Evolutionary conservation across 805 yeast genomes (phyloP).

Genomic region (Monosporozyma servazzii): DNA sequence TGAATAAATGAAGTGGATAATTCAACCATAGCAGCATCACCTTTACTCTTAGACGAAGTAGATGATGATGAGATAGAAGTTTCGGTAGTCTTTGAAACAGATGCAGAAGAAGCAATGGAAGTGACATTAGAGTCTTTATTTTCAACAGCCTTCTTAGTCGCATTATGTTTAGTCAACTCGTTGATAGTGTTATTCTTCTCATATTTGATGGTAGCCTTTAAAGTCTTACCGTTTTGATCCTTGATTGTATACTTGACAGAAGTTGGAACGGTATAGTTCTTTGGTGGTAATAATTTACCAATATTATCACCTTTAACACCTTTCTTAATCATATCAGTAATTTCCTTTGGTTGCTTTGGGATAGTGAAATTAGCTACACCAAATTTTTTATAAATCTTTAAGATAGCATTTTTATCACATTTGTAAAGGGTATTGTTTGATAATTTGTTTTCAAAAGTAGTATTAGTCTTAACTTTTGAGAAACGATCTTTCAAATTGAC

Average conservation of each 20-base stretch:
- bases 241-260: slow-evolving; percentile 34
- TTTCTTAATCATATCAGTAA: slow-evolving; percentile 35
- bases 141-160: neutral
- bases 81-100: slow-evolving; percentile 5
- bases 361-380: slow-evolving; percentile 37
- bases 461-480: slow-evolving; percentile 30
- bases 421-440: slow-evolving; percentile 22
- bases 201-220: slow-evolving; percentile 34
- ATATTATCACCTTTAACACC: slow-evolving; percentile 40
- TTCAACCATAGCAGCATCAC: slow-evolving; percentile 13
- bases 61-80: slow-evolving; percentile 8
- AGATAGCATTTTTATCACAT: slow-evolving; percentile 36
- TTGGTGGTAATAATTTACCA: slow-evolving; percentile 34
- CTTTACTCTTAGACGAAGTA: slow-evolving; percentile 19
- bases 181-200: slow-evolving; percentile 32
- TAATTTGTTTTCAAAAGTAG: slow-evolving; percentile 32
- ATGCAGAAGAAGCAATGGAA: neutral
- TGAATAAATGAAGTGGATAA: slow-evolving; percentile 2
- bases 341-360: slow-evolving; percentile 41
- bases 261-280: slow-evolving; percentile 30
- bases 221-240: slow-evolving; percentile 29
- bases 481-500: slow-evolving; percentile 39
- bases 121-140: neutral
- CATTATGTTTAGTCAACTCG: slow-evolving; percentile 11
- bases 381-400: slow-evolving; percentile 32